Conservation (phyloP, 2,329 filamentous ascomycete species). For the Clonostachys byssicola region DNA sequence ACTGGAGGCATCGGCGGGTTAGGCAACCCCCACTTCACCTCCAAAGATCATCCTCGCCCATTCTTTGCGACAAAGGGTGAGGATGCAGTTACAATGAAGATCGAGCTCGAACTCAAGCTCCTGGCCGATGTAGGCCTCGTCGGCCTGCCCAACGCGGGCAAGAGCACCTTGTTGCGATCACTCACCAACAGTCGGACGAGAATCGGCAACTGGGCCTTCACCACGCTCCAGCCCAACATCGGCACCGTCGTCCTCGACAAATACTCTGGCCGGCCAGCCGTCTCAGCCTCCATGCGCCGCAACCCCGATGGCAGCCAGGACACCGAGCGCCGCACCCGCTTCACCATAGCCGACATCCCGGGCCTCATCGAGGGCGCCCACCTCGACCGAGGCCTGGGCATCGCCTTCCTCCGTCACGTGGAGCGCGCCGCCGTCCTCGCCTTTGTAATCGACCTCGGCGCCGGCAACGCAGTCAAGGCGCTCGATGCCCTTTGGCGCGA, state of each 20-base stretch:
- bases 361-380: constrained; percentile 91
- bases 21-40: constrained; percentile 90
- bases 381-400: constrained; percentile 83
- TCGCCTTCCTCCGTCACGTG: constrained; percentile 89
- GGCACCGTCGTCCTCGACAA: constrained; percentile 93
- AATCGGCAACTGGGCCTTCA: constrained; percentile 95
- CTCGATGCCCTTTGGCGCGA: constrained; percentile 85
- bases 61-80: constrained; percentile 89
- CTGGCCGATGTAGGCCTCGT: constrained; percentile 94
- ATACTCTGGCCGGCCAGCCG: constrained; percentile 68
- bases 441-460: constrained; percentile 84
- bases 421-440: constrained; percentile 90
- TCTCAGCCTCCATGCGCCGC: constrained; percentile 11
- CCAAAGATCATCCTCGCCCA: constrained; percentile 68
- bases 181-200: constrained; percentile 85
- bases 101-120: constrained; percentile 90
- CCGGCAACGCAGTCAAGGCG: constrained; percentile 73
- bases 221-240: constrained; percentile 90
- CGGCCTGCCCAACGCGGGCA: constrained; percentile 92
- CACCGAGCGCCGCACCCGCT: constrained; percentile 64
- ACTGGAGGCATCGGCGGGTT: constrained; percentile 85
- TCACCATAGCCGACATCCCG: constrained; percentile 94
- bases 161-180: constrained; percentile 85
- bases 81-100: constrained; percentile 67
- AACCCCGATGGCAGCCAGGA: constrained; percentile 25